Evolutionary conservation across 192 early-diverging fungal species (phyloP).

Genomic region (Backusella tarrabulga): DNA sequence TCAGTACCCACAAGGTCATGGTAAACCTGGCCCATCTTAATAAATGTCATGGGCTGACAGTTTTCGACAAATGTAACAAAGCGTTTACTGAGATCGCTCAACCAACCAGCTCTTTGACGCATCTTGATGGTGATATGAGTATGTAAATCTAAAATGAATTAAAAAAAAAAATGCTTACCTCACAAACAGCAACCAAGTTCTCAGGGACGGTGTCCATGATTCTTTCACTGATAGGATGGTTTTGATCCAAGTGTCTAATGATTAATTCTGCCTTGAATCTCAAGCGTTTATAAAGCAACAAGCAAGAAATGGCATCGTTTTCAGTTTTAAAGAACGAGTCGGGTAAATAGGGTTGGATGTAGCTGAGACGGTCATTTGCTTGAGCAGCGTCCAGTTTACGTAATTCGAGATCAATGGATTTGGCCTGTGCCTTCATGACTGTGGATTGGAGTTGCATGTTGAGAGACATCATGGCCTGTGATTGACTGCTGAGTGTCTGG

Average conservation of each 20-base stretch:
- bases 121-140: conserved; percentile 32
- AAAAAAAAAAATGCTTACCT: conserved; percentile 22
- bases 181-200: conserved; percentile 54
- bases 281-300: conserved; percentile 79
- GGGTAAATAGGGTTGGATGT: conserved; percentile 73
- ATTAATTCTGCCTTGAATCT: conserved; percentile 81
- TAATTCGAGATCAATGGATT: conserved; percentile 88
- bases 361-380: conserved; percentile 67
- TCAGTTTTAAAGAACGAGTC: conserved; percentile 81
- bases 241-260: conserved; percentile 67
- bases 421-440: conserved; percentile 81
- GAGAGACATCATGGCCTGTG: conserved; percentile 78
- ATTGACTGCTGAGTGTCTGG: conserved; percentile 56
- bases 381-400: conserved; percentile 84
- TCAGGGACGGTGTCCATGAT: conserved; percentile 49
- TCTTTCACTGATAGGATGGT: conserved; percentile 54
- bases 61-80: conserved; percentile 66
- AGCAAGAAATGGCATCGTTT: conserved; percentile 66
- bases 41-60: conserved; percentile 69
- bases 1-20: conserved; percentile 80
- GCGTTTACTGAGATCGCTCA: conserved; percentile 65
- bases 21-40: conserved; percentile 67
- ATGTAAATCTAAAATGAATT: background rate
- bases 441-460: conserved; percentile 80
- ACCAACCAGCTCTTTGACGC: conserved; percentile 58